Base-by-base conservation (phyloP, 2,329 filamentous ascomycete species). In the Aulographum hederae region DNA sequence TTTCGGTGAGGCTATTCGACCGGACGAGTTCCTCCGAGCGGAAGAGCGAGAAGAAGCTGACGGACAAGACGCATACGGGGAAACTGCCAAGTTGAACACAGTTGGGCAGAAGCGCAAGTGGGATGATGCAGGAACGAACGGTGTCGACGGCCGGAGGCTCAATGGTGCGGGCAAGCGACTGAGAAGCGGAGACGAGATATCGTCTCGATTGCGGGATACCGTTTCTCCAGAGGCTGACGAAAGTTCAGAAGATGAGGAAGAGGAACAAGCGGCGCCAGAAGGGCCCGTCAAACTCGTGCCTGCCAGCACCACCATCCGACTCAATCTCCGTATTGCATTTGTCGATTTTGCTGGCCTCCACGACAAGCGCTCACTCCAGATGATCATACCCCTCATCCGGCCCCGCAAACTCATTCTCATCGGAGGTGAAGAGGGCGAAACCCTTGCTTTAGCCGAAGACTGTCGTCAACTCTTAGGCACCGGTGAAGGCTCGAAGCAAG, bases 331-430 rank as follows among this genome's bases (percentile, higher is more conserved):
- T 29, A 73, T 98, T 40, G 78, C 79, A 3, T 89, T 79, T 51
- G 73, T 98, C 32, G 89, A 98, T 53, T 94, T 92, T 47, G 75
- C 78, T 32, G 89, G 86, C 16, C 58, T 95, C 16, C 86, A 95
- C 52, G 89, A 95, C 49, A 85, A 85, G 51, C 78, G 86, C 41
- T 92, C 82, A 51, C 60, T 98, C 30, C 81, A 86, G 53, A 94
- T 94, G 75, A 59, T 98, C 33, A 82, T 98, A 31, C 89, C 89
- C 0, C 67, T 95, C 4, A 92, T 98, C 41, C 76, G 85, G 45
- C 89, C 89, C 4, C 75, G 86, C 33, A 98, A 98, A 52, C 66
- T 98, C 32, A 91, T 98, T 39, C 65, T 98, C n/a, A 70, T 93
- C 3, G 78, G 77, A 18, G 89, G 89, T 18, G 75, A 69, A 45